These are phyloP conservation scores for Neonothopanus nambi DNA, from an alignment of 1,284 basidiomycete species.

Conservation along the genomic window DNA sequence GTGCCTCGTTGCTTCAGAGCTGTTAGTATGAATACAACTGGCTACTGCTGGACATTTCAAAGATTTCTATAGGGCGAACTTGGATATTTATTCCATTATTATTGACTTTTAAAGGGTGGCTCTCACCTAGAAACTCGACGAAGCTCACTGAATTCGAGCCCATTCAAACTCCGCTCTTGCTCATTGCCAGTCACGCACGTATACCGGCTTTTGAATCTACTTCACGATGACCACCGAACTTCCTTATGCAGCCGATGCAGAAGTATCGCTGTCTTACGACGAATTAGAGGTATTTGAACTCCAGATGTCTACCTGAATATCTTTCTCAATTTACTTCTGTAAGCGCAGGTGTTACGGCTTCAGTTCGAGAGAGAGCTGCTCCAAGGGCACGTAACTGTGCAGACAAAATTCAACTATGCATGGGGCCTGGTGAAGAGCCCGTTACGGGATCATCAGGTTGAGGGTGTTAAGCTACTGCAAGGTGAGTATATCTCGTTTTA, in stretches of 20 bases:
- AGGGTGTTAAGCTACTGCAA: conserved; percentile 90
- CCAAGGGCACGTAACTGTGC: conserved; percentile 86
- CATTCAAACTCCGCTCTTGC: conserved; percentile 7
- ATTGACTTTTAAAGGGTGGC: too few relatives aligned
- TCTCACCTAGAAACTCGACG: not conserved
- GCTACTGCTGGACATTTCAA: too few relatives aligned
- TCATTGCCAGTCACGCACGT: not conserved
- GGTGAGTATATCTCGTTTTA: conserved; percentile 47
- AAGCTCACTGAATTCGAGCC: not conserved
- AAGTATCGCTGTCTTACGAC: conserved; percentile 84
- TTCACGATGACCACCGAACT: conserved; percentile 72
- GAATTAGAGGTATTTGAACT: conserved; percentile 74
- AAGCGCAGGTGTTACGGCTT: conserved; percentile 68
- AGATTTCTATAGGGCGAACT: too few relatives aligned
- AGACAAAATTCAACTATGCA: conserved; percentile 98
- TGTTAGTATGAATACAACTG: too few relatives aligned
- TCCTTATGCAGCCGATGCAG: conserved; percentile 96
- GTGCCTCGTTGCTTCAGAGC: too few relatives aligned
- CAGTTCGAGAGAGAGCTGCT: conserved; percentile 90
- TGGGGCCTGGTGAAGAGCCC: conserved; percentile 95
- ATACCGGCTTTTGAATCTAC: not conserved
- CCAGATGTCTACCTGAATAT: not conserved
- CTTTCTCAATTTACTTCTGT: not conserved
- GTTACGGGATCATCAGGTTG: conserved; percentile 78
- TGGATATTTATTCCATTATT: too few relatives aligned